Conservation (phyloP, 169 alveolate genomes). For the Perkinsus olseni region DNA sequence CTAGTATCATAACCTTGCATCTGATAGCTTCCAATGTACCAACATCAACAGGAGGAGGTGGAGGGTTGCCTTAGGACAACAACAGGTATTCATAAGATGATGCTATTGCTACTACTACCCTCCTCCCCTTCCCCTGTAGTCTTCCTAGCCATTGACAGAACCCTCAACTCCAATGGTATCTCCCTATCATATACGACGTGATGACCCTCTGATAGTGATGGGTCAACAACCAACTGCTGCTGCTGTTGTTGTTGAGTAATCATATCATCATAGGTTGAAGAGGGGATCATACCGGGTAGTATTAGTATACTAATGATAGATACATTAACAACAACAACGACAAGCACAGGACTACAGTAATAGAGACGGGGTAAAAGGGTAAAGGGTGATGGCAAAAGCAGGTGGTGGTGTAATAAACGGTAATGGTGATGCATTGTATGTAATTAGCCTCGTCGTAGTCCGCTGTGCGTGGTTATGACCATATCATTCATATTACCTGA, state of each 20-base stretch:
- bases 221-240: neutral
- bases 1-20: constrained; percentile 66
- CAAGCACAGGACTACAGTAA: too few relatives aligned
- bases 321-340: too few relatives aligned
- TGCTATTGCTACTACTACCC: neutral
- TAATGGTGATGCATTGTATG: too few relatives aligned
- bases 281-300: too few relatives aligned
- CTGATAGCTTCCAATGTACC: constrained; percentile 75
- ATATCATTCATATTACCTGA: too few relatives aligned
- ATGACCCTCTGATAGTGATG: constrained; percentile 69
- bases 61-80: neutral
- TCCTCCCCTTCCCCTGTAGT: neutral
- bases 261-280: neutral
- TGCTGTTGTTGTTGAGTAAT: neutral
- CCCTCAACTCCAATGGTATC: constrained; percentile 81
- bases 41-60: constrained; percentile 44
- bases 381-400: too few relatives aligned
- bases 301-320: too few relatives aligned
- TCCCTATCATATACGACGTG: constrained; percentile 71
- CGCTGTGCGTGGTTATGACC: too few relatives aligned
- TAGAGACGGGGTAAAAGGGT: too few relatives aligned
- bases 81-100: neutral
- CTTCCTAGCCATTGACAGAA: constrained; percentile 57
- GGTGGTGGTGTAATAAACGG: too few relatives aligned
- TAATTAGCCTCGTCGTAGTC: too few relatives aligned